These are phyloP conservation scores for Podila minutissima DNA, from an alignment of 192 early-diverging fungal genomes.

Conservation along the genomic window DNA sequence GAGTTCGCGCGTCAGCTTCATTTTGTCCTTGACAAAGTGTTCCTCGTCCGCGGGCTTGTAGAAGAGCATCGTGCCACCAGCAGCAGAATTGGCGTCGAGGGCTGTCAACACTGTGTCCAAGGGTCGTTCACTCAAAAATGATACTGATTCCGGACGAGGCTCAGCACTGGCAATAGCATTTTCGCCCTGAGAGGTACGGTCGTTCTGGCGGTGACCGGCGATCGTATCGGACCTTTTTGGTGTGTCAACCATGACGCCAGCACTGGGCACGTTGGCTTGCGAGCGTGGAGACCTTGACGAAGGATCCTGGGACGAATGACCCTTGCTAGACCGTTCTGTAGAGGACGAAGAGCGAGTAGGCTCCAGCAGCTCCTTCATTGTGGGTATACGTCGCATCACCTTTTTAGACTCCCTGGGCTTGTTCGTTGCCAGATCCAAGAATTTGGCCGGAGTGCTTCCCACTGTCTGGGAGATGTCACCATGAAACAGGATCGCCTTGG, in stretches of 20 bases:
- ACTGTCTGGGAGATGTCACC: constrained; percentile 24
- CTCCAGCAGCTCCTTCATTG: constrained; percentile 44
- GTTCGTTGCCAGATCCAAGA: constrained; percentile 41
- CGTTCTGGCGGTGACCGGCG: constrained; percentile 20
- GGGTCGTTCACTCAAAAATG: constrained; percentile 33
- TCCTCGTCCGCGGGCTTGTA: constrained; percentile 77
- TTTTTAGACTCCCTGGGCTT: constrained; percentile 31
- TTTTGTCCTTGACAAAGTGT: constrained; percentile 72
- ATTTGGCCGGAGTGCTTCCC: constrained; percentile 15
- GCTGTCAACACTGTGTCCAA: constrained; percentile 70
- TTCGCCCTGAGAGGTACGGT: constrained; percentile 9
- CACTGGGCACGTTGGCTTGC: not conserved
- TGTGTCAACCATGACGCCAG: not conserved
- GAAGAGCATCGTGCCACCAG: constrained; percentile 67
- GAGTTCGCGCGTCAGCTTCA: constrained; percentile 78
- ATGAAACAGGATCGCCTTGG: constrained; percentile 48
- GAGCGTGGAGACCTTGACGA: constrained; percentile 5
- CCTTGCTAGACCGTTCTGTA: constrained; percentile 13
- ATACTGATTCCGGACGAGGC: not conserved
- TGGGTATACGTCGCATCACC: constrained; percentile 32
- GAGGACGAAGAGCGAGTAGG: constrained; percentile 1
- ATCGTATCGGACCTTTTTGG: constrained; percentile 10
- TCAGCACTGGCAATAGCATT: not conserved
- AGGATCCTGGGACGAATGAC: not conserved
- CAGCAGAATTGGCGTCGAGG: constrained; percentile 70